Evolutionary conservation across 2,329 filamentous ascomycete species (phyloP), one percentile per base, ranked within the genome.

Genomic region (Diaporthe citrichinensis): DNA sequence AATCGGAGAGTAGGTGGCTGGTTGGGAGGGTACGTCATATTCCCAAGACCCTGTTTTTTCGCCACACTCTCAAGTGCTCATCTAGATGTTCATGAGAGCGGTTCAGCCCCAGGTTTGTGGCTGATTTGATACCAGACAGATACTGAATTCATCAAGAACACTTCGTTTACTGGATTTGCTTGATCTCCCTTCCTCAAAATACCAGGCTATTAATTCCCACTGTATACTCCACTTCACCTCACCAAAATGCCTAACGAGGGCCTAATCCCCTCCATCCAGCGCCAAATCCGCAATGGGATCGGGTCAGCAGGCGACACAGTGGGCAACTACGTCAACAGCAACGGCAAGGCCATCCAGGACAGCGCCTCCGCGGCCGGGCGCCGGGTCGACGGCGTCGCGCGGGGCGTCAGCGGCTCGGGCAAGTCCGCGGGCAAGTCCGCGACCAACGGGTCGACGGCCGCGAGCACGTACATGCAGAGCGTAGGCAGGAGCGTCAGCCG

Each of bases 211-310:
- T n/a, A n/a, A n/a, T n/a, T 9, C 20, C n/a, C 46, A 46, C 34
- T 3, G 25, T 44, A 49, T 14, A 36, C n/a, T 5, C 2, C n/a
- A 12, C 1, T 49, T 8, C 1, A 25, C 10, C 31, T 36, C 23
- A n/a, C 20, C 73, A 67, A 23, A 17, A 76, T 76, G 75, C 75
- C 75, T 3, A 51, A 74, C 68, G 73, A 76, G 69, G 75, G 75
- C 49, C 69, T 76, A 0, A 71, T 76, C n/a, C 75, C 75, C 25
- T 73, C 69, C 10, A 51, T 76, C 31, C 75, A 76, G 49, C 75
- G 75, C 31, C 61, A 71, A 23, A 62, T 76, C 46, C 71, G 75
- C 49, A 71, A 75, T 6, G 75, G 75, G 28, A 44, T 76, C 55
- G 75, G 75, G 17, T 25, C 36, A 2, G 75, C 46, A 3, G 75